phyloP scores from a whole-genome alignment of 768 basidiomycete genomes.

The Russula lepida region DNA sequence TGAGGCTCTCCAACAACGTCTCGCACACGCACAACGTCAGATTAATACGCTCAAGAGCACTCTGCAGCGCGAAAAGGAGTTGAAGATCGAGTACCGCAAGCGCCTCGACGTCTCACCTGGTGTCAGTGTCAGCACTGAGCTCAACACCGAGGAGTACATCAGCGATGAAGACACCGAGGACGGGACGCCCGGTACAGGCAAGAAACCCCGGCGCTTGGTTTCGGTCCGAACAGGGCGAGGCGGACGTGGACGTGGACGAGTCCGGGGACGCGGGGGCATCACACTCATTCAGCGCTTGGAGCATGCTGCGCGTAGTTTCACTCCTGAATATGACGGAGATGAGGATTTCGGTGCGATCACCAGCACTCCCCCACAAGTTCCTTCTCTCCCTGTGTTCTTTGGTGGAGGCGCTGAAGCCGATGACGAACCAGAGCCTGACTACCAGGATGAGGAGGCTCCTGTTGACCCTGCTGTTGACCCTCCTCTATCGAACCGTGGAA shows the following conservation, averaged over 20 bases:
- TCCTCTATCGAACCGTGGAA: slow-evolving; percentile 51
- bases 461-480: slow-evolving; percentile 32
- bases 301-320: slow-evolving; percentile 15
- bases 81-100: slow-evolving; percentile 53
- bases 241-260: slow-evolving; percentile 18
- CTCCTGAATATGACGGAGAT: slow-evolving; percentile 19
- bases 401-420: slow-evolving; percentile 24
- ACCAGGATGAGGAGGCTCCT: slow-evolving; percentile 30
- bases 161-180: slow-evolving; percentile 40
- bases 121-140: slow-evolving; percentile 35
- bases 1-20: slow-evolving; percentile 68
- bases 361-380: slow-evolving; percentile 16
- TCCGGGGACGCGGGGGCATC: slow-evolving; percentile 16
- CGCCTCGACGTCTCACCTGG: slow-evolving; percentile 42
- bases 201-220: slow-evolving; percentile 11
- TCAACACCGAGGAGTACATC: slow-evolving; percentile 36
- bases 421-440: slow-evolving; percentile 25
- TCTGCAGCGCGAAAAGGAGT: slow-evolving; percentile 75
- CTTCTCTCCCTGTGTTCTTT: slow-evolving; percentile 12
- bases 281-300: slow-evolving; percentile 21
- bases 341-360: slow-evolving; percentile 18
- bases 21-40: slow-evolving; percentile 82
- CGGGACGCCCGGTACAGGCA: slow-evolving; percentile 13
- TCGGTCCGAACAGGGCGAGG: slow-evolving; percentile 14
- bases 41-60: slow-evolving; percentile 75